Conservation (phyloP, 257 asterid genomes). For the Knoxia roxburghii region DNA sequence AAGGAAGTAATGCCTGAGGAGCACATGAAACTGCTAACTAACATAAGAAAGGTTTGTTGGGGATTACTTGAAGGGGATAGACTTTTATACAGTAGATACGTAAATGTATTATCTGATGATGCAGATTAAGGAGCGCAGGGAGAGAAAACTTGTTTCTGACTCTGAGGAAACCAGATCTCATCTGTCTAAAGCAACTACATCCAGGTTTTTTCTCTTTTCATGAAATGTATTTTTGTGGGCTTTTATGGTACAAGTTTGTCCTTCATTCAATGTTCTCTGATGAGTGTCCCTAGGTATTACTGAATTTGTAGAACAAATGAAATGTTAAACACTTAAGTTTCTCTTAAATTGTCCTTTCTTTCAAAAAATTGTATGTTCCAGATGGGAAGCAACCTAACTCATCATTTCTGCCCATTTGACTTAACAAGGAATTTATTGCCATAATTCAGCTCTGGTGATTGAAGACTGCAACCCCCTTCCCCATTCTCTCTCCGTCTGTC, state of each 20-base stretch:
- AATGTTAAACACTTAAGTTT: background rate
- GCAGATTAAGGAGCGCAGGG: slow-evolving; percentile 81
- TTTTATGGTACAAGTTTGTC: background rate
- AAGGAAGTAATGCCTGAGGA: slow-evolving; percentile 89
- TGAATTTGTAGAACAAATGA: background rate
- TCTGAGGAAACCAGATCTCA: slow-evolving; percentile 53
- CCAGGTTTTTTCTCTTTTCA: slow-evolving; percentile 47
- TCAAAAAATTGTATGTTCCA: background rate
- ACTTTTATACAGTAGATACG: background rate
- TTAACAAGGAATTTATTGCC: background rate
- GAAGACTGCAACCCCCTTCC: too few relatives aligned
- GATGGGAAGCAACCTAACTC: background rate
- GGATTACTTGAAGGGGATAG: background rate
- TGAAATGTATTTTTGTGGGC: slow-evolving; percentile 11
- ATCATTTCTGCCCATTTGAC: background rate
- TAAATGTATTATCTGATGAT: slow-evolving; percentile 10
- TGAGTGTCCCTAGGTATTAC: background rate
- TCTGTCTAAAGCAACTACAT: slow-evolving; percentile 73
- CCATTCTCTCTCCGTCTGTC: too few relatives aligned
- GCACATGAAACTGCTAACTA: slow-evolving; percentile 88
- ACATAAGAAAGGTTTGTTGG: slow-evolving; percentile 75
- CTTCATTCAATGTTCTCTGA: background rate
- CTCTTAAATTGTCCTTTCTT: background rate
- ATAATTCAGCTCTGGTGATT: too few relatives aligned
- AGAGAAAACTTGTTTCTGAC: slow-evolving; percentile 47